Conservation (phyloP, 2,329 filamentous ascomycete genomes). For the Colletotrichum euphorbiae region DNA sequence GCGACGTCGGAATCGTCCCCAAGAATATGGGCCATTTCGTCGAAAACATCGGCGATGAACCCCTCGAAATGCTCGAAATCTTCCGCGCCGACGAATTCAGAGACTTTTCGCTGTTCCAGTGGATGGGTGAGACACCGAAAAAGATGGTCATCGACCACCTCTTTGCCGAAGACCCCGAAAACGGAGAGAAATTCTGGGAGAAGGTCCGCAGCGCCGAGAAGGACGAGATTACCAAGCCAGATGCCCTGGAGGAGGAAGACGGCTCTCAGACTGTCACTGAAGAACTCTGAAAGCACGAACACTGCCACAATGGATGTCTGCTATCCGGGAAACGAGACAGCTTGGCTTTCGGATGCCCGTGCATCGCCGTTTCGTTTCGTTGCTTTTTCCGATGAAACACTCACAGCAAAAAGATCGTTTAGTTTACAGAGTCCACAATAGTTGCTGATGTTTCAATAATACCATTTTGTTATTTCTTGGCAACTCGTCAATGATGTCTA, state of each 20-base stretch:
- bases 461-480: not conserved
- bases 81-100: conserved; percentile 78
- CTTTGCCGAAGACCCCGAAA: conserved; percentile 72
- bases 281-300: conserved; percentile 21
- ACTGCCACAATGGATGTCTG: conserved; percentile 6
- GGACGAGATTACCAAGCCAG: conserved; percentile 59
- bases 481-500: not conserved
- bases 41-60: conserved; percentile 81
- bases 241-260: not conserved
- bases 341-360: conserved; percentile 8
- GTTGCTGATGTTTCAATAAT: conserved; percentile 20
- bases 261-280: conserved; percentile 11
- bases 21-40: conserved; percentile 84
- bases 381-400: conserved; percentile 15
- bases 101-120: conserved; percentile 81
- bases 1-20: conserved; percentile 82
- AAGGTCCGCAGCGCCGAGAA: conserved; percentile 72
- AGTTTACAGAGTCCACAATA: conserved; percentile 2
- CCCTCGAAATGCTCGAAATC: conserved; percentile 80
- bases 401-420: conserved; percentile 3
- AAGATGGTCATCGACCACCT: conserved; percentile 74
- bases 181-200: conserved; percentile 71
- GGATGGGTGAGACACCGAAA: conserved; percentile 78
- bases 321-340: conserved; percentile 5
- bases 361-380: conserved; percentile 6